Conservation (phyloP, 768 basidiomycete species). For the Hydnum rufescens region DNA sequence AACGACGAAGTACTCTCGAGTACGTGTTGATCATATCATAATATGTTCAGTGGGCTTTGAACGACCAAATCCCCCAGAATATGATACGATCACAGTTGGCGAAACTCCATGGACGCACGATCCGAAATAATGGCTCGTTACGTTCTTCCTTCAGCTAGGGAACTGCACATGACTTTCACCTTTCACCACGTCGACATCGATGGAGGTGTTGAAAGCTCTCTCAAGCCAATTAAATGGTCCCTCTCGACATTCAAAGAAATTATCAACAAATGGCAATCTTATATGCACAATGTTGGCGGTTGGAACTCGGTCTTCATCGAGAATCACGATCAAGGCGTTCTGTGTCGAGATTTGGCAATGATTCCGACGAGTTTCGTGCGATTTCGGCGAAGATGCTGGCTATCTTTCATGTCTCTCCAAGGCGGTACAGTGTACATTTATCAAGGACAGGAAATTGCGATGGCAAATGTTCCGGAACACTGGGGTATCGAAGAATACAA, state of each 20-base stretch:
- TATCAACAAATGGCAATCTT: slow-evolving; percentile 32
- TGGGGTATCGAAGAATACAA: slow-evolving; percentile 62
- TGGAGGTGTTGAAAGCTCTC: slow-evolving; percentile 21
- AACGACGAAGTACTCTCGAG: background rate
- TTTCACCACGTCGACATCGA: slow-evolving; percentile 46
- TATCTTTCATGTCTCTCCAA: slow-evolving; percentile 37
- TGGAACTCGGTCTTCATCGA: slow-evolving; percentile 55
- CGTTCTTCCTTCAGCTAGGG: background rate
- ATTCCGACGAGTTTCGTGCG: slow-evolving; percentile 34
- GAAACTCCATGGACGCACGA: slow-evolving; percentile 1
- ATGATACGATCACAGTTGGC: background rate
- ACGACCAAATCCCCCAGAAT: background rate
- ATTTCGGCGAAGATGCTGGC: slow-evolving; percentile 45
- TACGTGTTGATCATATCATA: background rate
- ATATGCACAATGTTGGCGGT: slow-evolving; percentile 35
- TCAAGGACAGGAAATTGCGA: slow-evolving; percentile 55
- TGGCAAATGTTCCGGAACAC: slow-evolving; percentile 37
- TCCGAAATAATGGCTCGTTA: background rate
- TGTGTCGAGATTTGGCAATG: slow-evolving; percentile 48
- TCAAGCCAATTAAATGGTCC: slow-evolving; percentile 30
- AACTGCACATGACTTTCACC: slow-evolving; percentile 46
- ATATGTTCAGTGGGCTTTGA: background rate
- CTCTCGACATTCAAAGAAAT: slow-evolving; percentile 31
- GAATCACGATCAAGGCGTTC: slow-evolving; percentile 48
- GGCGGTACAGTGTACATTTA: slow-evolving; percentile 52